phyloP scores from a whole-genome alignment of 192 early-diverging fungal species.

The Backusella macrospora region DNA sequence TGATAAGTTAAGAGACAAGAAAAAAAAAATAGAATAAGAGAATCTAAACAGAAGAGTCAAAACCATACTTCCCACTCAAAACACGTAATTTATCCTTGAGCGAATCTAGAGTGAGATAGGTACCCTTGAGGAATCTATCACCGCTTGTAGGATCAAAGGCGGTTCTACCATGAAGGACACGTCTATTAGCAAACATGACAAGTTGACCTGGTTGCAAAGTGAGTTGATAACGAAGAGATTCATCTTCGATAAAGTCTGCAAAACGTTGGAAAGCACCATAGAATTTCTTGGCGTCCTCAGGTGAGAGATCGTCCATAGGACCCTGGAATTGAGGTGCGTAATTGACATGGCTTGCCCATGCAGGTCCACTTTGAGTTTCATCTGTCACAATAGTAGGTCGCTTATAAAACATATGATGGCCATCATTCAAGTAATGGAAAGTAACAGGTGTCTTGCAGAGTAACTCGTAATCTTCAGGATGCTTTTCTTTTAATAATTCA shows the following conservation, averaged over 20 bases:
- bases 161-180: conserved; percentile 78
- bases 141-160: conserved; percentile 73
- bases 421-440: conserved; percentile 81
- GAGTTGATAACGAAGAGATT: conserved; percentile 57
- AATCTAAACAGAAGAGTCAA: conserved; percentile 14
- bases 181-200: conserved; percentile 79
- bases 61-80: conserved; percentile 24
- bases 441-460: conserved; percentile 64
- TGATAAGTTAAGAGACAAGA: neutral
- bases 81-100: conserved; percentile 57
- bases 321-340: conserved; percentile 89
- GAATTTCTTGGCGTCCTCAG: conserved; percentile 52
- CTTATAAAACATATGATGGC: conserved; percentile 72
- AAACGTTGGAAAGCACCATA: conserved; percentile 69
- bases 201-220: conserved; percentile 67
- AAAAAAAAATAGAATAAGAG: neutral
- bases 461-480: conserved; percentile 64
- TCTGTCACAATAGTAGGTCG: conserved; percentile 65
- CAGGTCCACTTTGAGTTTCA: conserved; percentile 37
- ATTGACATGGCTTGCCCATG: conserved; percentile 60
- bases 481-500: conserved; percentile 52
- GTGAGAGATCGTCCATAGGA: conserved; percentile 54
- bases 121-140: conserved; percentile 76
- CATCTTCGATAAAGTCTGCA: conserved; percentile 58
- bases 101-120: conserved; percentile 59